phyloP scores from a whole-genome alignment of 768 basidiomycete genomes.

The Suillus cothurnatus region DNA sequence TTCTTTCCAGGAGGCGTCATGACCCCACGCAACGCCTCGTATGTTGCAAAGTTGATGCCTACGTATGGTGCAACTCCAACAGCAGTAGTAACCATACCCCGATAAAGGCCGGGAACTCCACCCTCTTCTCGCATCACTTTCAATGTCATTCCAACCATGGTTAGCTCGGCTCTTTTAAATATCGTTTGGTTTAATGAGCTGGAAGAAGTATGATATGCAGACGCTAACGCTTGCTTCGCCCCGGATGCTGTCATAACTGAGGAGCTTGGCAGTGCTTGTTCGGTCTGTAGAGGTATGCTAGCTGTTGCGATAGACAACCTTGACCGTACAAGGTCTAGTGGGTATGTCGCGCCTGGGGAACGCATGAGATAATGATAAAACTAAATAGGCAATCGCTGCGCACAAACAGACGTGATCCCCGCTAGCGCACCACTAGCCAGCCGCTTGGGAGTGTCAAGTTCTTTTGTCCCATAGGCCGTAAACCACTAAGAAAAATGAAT shows the following conservation, averaged over 20 bases:
- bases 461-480: constrained; percentile 63
- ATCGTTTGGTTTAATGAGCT: constrained; percentile 29
- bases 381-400: constrained; percentile 34
- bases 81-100: constrained; percentile 83
- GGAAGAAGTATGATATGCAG: constrained; percentile 56
- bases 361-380: constrained; percentile 13
- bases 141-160: constrained; percentile 86
- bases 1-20: constrained; percentile 84
- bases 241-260: constrained; percentile 24
- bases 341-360: constrained; percentile 76
- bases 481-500: constrained; percentile 56
- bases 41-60: constrained; percentile 92
- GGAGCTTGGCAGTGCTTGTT: constrained; percentile 17
- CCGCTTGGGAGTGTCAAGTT: constrained; percentile 88
- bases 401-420: constrained; percentile 93
- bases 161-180: constrained; percentile 57
- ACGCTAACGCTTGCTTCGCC: constrained; percentile 29
- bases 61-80: constrained; percentile 90
- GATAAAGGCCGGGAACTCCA: constrained; percentile 82
- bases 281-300: constrained; percentile 52
- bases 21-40: constrained; percentile 77
- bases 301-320: constrained; percentile 92
- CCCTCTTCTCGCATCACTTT: constrained; percentile 94
- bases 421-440: constrained; percentile 87
- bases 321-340: constrained; percentile 91